These are phyloP conservation scores for Leishmania major DNA, from an alignment of 208 protist species.

Conservation along the genomic window DNA sequence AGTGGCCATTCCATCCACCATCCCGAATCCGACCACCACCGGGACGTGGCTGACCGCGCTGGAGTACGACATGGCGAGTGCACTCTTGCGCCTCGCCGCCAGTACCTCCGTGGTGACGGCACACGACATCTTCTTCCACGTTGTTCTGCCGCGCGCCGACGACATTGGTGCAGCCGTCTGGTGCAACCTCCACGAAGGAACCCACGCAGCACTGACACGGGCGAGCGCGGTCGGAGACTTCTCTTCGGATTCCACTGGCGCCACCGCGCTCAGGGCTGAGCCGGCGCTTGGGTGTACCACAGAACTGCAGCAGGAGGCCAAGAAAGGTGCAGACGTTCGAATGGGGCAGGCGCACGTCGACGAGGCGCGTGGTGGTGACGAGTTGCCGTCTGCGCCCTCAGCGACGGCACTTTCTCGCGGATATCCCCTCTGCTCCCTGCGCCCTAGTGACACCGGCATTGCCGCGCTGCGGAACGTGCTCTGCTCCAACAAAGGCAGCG, in stretches of 20 bases:
- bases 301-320: slow-evolving; percentile 2
- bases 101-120: neutral
- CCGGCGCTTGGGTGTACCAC: slow-evolving; percentile 7
- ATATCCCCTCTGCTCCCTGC: slow-evolving; percentile 25
- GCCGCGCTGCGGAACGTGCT: slow-evolving; percentile 5
- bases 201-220: neutral
- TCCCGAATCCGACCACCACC: neutral
- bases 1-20: neutral
- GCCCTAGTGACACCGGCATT: slow-evolving; percentile 24
- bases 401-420: neutral
- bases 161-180: slow-evolving; percentile 17
- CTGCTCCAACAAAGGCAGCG: neutral
- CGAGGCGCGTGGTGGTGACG: neutral
- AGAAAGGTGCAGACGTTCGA: neutral
- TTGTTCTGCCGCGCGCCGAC: slow-evolving; percentile 20
- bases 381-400: neutral
- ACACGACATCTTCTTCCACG: slow-evolving; percentile 26
- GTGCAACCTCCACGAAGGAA: neutral
- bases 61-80: slow-evolving; percentile 35
- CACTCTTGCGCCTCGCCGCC: slow-evolving; percentile 28
- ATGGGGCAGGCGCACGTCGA: neutral
- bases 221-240: neutral
- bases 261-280: neutral
- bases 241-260: neutral
- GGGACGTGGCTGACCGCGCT: slow-evolving; percentile 24